Evolutionary conservation across 352 stramenopile species (phyloP), one percentile per base, ranked within the genome.

Genomic region (Globisporangium camurandrum): DNA sequence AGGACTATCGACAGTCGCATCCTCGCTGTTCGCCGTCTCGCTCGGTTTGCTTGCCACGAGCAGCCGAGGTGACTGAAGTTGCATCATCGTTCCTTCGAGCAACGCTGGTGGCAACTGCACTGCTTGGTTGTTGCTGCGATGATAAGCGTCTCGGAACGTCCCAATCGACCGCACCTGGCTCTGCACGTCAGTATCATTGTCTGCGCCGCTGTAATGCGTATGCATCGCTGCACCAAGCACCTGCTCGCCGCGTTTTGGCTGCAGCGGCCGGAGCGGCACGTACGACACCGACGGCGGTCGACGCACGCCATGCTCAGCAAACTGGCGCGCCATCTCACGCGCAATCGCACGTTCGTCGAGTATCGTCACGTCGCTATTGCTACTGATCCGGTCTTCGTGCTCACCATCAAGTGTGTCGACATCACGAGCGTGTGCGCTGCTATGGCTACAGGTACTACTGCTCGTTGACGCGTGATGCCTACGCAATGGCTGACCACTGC

Each of bases 161-260:
- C 57, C 61, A 22, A 66, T 69, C 1, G 58, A 66, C 9, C 49
- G 51, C 33, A 69, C 30, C 0, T 37, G 56, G 40, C 26, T 50
- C 11, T 45, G 27, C 11, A 23, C 14, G 16, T 9, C 42, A 40
- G 39, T 12, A 6, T 46, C 40, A 19, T 1, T 6, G 3, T 31
- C 22, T 8, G 11, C 2, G 10, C 0, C 22, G 11, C 11, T 8
- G 3, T 27, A 10, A 1, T 27, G 20, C 16, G 10, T 27, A 16
- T 12, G 40, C 3, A 16, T 10, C 22, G 22, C 23, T 4, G 24
- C 36, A 12, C 62, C 55, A 16, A 71, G 57, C 16, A 68, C 60
- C n/a, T 71, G 50, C 37, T 64, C 57, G 3, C 59, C 63, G 4
- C 28, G 49, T 37, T 64, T 68, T 14, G 49, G 59, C 47, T 68